A percentile compares a stretch with the other conserved stretches of the same genome.
Evolutionary conservation across 371 early-diverging fungal genomes (phyloP).

Genomic region (Mortierella sp.): DNA sequence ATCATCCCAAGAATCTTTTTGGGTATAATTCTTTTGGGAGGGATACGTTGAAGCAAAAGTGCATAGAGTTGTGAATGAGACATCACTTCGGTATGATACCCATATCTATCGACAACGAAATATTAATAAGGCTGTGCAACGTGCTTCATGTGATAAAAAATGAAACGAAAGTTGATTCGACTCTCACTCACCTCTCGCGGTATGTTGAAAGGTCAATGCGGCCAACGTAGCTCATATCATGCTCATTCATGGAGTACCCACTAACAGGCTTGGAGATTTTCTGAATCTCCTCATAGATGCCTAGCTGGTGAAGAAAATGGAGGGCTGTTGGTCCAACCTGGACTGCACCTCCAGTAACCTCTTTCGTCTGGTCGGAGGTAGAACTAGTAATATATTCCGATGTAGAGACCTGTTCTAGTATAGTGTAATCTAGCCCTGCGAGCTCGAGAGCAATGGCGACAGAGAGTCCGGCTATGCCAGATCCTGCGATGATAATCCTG

Average conservation of each 20-base stretch:
- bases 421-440: constrained; percentile 44
- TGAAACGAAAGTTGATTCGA: not conserved
- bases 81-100: constrained; percentile 47
- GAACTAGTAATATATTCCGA: not conserved
- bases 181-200: constrained; percentile 40
- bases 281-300: constrained; percentile 49
- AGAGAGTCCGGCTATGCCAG: constrained; percentile 41
- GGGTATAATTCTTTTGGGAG: constrained; percentile 31
- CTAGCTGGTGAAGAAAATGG: constrained; percentile 49
- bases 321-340: constrained; percentile 52
- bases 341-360: constrained; percentile 29
- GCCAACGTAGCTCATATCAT: constrained; percentile 51
- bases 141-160: not conserved
- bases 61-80: constrained; percentile 40
- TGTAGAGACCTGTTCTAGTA: constrained; percentile 30
- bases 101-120: constrained; percentile 25
- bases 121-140: not conserved
- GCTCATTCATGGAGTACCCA: constrained; percentile 51
- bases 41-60: constrained; percentile 39
- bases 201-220: constrained; percentile 43
- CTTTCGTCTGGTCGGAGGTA: not conserved
- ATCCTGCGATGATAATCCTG: constrained; percentile 43
- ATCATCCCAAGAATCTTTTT: constrained; percentile 40
- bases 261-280: constrained; percentile 52
- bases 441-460: constrained; percentile 50